Evolutionary conservation across 2,329 filamentous ascomycete genomes (phyloP), one percentile per base, ranked within the genome.

Genomic region (Nemania bipapillata): DNA sequence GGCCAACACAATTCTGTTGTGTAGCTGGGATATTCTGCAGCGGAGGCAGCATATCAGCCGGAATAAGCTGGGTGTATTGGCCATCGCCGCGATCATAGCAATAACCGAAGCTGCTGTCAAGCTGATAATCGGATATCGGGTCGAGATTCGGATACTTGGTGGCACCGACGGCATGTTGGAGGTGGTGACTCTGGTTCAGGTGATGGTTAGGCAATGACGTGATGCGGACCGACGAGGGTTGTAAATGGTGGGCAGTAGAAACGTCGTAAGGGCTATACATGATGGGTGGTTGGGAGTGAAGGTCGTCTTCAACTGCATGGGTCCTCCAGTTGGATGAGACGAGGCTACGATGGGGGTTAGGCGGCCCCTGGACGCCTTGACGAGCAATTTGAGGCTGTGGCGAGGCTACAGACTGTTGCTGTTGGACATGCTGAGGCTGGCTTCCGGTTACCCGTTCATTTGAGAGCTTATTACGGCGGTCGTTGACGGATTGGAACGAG

Each of bases 31-130:
- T 78, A 52, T 83, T 77, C 42, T 74, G 81, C 17, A 84, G 83
- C 60, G 75, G 79, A 83, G 35, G 84, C 11, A 89, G 77, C 78
- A 83, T 80, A 69, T 90, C 87, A 0, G 85, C 87, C 0, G 86
- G 86, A 15, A 89, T 79, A 0, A 90, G 82, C 2, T 84, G 81
- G 4, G 87, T 88, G 66, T 83, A 85, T 54, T 80, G 78, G 3
- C 87, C 87, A 66, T 87, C 83, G 8, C 84, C 84, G 6, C 87
- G 77, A 59, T 85, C 82, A 60, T 86, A 83, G 70, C 82, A 87
- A 75, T 89, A 89, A 1, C 80, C 82, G 63, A 82, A 85, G 15
- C 76, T 73, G 37, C 65, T 30, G 15, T 80, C 76, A 12, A 78
- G 70, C 56, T 76, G 75, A 35, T 67, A 37, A 4, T 77, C 76